Base-by-base conservation (phyloP, 1,139 yeast genomes). In the Zygosaccharomyces pseudobailii region DNA sequence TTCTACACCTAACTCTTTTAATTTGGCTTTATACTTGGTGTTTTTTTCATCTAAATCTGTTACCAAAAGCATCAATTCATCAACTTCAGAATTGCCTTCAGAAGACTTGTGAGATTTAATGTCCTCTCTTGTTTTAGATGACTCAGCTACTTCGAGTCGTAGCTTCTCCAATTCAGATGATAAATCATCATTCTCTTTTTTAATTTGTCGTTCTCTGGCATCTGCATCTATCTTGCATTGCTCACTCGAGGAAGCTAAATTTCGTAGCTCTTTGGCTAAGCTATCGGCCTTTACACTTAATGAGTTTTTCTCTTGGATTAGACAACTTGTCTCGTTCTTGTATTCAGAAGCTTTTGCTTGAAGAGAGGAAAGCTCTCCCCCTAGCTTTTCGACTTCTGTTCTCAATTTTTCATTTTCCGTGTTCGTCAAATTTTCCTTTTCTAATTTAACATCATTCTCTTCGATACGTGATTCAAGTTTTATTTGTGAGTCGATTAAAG, bases 11-110 rank as follows among this genome's bases (percentile, higher is more conserved):
- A 82, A 58, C 0, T 64, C 69, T 49, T 71, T 72, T 28, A 84
- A 70, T 51, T 71, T 74, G 13, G 64, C 60, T 56, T 83, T 84
- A 63, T 87, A 86, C 55, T 72, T 73, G 30, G 74, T 73, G 50
- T 78, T 82, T 51, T 77, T 77, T 43, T 86, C 92, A 55, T 86
- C 94, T 60, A 86, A 69, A 39, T 86, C 95, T 10, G 84, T 75
- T 67, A 88, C 78, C 36, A 87, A 69, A 36, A 86, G 69, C 82
- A 87, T 78, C 52, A 87, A 67, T 49, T 87, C 95, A 59, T 88
- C 96, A 10, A 84, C 63, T 42, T 87, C 95, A 6, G 63, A 53
- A 33, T 51, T 51, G 31, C 54, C 58, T 7, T 51, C 55, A 28
- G 47, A 47, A 28, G 49, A 45, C 13, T 40, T 38, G 37, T 51